A percentile compares a stretch with the other conserved stretches of the same genome.
Conservation (phyloP, 768 basidiomycete genomes). For the Hericium rajendrae region DNA sequence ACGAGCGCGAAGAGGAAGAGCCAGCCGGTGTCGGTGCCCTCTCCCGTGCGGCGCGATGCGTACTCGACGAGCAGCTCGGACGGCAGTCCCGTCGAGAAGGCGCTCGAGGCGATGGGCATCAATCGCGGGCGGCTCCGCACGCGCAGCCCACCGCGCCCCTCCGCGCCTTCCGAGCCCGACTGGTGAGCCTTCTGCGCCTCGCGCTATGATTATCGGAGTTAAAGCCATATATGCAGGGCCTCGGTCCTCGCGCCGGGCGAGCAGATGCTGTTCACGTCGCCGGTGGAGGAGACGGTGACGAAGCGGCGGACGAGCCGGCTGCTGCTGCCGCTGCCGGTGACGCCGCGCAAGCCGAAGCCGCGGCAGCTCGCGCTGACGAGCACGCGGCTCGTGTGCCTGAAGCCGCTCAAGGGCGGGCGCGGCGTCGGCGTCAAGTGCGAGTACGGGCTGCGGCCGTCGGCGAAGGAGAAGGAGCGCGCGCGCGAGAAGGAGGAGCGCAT, state of each 20-base stretch:
- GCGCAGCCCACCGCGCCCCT: constrained; percentile 45
- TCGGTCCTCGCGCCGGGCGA: constrained; percentile 37
- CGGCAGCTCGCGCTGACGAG: constrained; percentile 49
- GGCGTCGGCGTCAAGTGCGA: constrained; percentile 42
- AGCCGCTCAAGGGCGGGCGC: constrained; percentile 30
- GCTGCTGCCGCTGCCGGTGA: constrained; percentile 36
- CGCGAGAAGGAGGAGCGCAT: constrained; percentile 38
- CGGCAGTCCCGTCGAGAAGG: constrained; percentile 34
- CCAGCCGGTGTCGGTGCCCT: constrained; percentile 19
- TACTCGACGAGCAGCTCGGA: constrained; percentile 38
- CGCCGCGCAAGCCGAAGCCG: constrained; percentile 39
- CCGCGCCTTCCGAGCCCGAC: constrained; percentile 27
- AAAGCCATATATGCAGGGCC: constrained; percentile 15
- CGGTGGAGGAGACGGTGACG: constrained; percentile 43
- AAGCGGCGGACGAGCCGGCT: constrained; percentile 50
- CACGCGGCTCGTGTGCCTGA: constrained; percentile 48
- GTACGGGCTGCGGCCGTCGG: constrained; percentile 27
- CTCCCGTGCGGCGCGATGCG: constrained; percentile 16
- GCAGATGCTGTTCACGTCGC: constrained; percentile 37
- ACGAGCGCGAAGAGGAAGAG: constrained; percentile 9
- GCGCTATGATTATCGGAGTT: background rate
- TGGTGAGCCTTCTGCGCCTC: constrained; percentile 28
- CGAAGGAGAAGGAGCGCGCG: constrained; percentile 28
- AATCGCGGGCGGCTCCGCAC: constrained; percentile 45
- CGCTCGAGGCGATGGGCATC: constrained; percentile 23